Percentiles rank a stretch among this genome's conserved stretches.
These are phyloP conservation scores for Geosmithia morbida DNA, from an alignment of 2,329 filamentous ascomycete species.

Conservation along the genomic window DNA sequence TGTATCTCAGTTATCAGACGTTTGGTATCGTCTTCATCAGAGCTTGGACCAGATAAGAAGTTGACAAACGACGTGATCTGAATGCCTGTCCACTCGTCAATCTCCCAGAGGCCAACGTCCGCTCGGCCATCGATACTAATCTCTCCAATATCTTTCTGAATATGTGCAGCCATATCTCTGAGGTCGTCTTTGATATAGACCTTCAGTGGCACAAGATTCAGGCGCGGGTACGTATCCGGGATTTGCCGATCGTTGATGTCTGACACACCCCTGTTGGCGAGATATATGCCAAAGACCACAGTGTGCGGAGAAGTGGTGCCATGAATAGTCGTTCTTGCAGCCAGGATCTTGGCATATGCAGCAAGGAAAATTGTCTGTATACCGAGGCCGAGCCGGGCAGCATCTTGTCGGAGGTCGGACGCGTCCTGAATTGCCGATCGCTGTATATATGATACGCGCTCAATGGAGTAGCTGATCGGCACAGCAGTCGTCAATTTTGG, in stretches of 20 bases:
- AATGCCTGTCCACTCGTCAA: conserved; percentile 61
- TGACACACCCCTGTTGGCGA: conserved; percentile 54
- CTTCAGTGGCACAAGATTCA: conserved; percentile 49
- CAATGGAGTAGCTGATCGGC: conserved; percentile 2
- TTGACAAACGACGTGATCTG: conserved; percentile 65
- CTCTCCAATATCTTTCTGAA: conserved; percentile 53
- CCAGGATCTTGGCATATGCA: conserved; percentile 39
- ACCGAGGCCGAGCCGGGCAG: conserved; percentile 41
- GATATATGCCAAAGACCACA: conserved; percentile 63
- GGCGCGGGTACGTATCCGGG: conserved; percentile 1
- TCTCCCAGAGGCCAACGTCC: conserved; percentile 54
- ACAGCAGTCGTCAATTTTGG: not conserved
- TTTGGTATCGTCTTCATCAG: not conserved
- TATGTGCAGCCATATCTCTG: conserved; percentile 34
- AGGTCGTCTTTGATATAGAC: conserved; percentile 27
- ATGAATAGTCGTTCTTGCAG: not conserved
- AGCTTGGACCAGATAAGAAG: conserved; percentile 45
- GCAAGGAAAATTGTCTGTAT: conserved; percentile 67
- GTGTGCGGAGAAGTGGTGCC: not conserved
- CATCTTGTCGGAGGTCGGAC: conserved; percentile 12
- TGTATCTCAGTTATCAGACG: not conserved
- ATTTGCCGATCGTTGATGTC: conserved; percentile 10
- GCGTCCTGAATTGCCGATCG: conserved; percentile 28
- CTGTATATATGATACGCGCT: conserved; percentile 22
- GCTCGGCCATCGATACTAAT: conserved; percentile 37